A percentile compares a stretch with the other conserved stretches of the same genome.
phyloP scores from a whole-genome alignment of 257 asterid species.

The Cynanchum wilfordii region DNA sequence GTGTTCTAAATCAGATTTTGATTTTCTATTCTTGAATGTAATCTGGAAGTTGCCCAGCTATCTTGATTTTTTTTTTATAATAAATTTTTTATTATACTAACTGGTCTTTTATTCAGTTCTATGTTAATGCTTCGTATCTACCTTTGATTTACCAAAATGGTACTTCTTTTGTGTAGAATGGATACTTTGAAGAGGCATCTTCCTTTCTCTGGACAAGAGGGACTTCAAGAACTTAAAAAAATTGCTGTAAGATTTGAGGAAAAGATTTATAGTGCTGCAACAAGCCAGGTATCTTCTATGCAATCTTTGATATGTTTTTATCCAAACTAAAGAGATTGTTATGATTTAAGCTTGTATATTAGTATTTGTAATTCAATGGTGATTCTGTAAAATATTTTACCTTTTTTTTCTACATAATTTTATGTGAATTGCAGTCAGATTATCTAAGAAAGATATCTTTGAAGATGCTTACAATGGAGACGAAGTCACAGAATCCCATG shows the following conservation, averaged over 20 bases:
- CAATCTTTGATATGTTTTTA: background rate
- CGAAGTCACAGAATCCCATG: conserved; percentile 55
- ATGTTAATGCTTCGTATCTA: conserved; percentile 1
- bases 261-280: conserved; percentile 67
- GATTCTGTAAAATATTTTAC: background rate
- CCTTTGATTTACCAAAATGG: background rate
- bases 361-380: background rate
- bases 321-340: background rate
- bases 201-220: conserved; percentile 77
- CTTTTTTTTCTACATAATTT: conserved; percentile 2
- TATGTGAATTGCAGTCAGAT: conserved; percentile 53
- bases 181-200: conserved; percentile 83
- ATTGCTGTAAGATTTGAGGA: conserved; percentile 84
- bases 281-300: conserved; percentile 52
- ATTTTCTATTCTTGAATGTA: background rate
- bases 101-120: conserved; percentile 12
- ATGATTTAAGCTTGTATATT: background rate
- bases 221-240: conserved; percentile 69
- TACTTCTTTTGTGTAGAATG: conserved; percentile 47
- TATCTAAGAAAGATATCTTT: conserved; percentile 75
- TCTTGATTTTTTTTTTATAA: background rate
- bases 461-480: conserved; percentile 83
- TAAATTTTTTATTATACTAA: background rate
- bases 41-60: background rate
- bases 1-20: background rate